Evolutionary conservation across 108 stramenopile species (phyloP), one percentile per base, ranked within the genome.

Genomic region (Cyclotella sp.): DNA sequence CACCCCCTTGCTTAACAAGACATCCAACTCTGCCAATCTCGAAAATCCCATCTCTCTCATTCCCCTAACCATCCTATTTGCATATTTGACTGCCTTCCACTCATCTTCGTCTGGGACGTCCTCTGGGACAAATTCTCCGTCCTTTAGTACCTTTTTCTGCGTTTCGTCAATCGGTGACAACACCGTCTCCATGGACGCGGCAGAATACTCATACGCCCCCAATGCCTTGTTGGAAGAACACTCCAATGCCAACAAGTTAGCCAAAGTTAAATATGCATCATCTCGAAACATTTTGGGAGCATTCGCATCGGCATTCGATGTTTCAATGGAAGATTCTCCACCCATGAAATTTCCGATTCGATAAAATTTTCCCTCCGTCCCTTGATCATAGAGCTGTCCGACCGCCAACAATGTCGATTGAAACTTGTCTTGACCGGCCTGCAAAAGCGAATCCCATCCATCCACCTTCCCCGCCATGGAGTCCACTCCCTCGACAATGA

Each of bases 41-140:
- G 86, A 82, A 68, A 92, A 95, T 22, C 91, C 91, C 27, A 76
- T 84, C 40, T 87, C 87, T 58, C 94, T 84, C 53, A 95, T 68
- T 39, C 86, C 90, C 83, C 87, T 83, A 63, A 95, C 63, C 27
- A 92, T 70, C 52, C 47, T 64, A 63, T 68, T 75, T 49, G 28
- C 46, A 75, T 55, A 81, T 77, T 86, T 86, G 58, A 72, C 76
- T 60, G 76, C 81, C 63, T 73, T 63, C 26, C 60, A 66, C 7
- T 47, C 78, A 51, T 78, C 78, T 14, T 65, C 30, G 1, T 65
- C 45, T 2, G 30, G 14, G 8, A 14, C 24, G 22, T 47, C 45
- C 21, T 46, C 44, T 26, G 14, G n/a, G 11, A 28, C 79, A 13
- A 70, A 21, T 34, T 71, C 64, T 44, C 42, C 64, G 14, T 78